Evolutionary conservation across 1,284 basidiomycete genomes (phyloP), one percentile per base, ranked within the genome.

Genomic region (Caloboletus inedulis): DNA sequence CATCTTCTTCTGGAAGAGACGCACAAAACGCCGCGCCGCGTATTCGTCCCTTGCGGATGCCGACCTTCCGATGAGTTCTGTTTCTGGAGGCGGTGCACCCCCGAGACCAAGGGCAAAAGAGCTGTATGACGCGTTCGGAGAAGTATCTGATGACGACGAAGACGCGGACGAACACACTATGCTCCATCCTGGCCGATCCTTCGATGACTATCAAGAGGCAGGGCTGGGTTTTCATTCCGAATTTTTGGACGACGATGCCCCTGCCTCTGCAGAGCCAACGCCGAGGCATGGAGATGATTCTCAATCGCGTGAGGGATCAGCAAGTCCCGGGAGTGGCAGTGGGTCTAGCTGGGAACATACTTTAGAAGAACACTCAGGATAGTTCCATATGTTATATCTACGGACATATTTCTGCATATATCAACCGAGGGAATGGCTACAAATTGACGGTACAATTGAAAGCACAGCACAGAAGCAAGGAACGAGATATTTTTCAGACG

Each of bases 41-140:
- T 97, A 97, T 67, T 78, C 79, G 35, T 81, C 83, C 13, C 74
- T 97, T 8, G 80, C 76, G 9, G 81, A 80, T 30, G 89, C 91
- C 41, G 90, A 91, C 49, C 74, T 93, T 44, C 80, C 82, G 4
- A 88, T 95, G 87, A 78, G 77, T 44, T 68, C 84, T 3, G 67
- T 93, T 50, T 72, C 72, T 46, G 63, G 62, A 57, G 59, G 69
- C 18, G 64, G 68, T 27, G 66, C 66, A 23, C 70, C 73, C 8
- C 47, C 57, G 5, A 73, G 73, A 47, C 70, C 76, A 25, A 78
- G 80, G 18, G 85, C 88, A 37, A 91, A 88, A 73, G 93, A 95
- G 68, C 66, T 95, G 51, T 95, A 95, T 63, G 93, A 95, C 70
- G 92, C 93, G 14, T 95, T 95, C 71, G 92, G 91, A 19, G 91